A percentile compares a stretch with the other conserved stretches of the same genome.
Evolutionary conservation across 208 protist genomes (phyloP).

Genomic region (Leishmania turanica): DNA sequence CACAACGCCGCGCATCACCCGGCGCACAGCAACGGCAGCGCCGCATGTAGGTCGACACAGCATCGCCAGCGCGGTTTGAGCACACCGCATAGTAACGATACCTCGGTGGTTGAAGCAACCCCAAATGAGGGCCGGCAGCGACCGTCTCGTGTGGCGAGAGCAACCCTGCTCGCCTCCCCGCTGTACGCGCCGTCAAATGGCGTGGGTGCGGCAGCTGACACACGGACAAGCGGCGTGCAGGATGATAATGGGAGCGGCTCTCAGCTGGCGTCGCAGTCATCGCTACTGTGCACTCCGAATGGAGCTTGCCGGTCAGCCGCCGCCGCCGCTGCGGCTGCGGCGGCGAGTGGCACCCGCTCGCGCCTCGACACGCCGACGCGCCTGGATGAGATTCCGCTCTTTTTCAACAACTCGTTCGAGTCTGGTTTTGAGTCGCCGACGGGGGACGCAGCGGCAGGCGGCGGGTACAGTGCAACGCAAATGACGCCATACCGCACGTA

Average conservation of each 20-base stretch:
- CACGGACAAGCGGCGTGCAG: background rate
- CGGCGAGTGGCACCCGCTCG: slow-evolving; percentile 3
- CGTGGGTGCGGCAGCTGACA: background rate
- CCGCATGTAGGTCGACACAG: slow-evolving; percentile 9
- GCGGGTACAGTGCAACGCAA: background rate
- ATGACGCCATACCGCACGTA: slow-evolving; percentile 14
- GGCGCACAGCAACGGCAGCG: background rate
- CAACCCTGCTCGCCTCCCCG: slow-evolving; percentile 4
- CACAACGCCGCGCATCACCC: slow-evolving; percentile 10
- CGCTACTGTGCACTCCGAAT: slow-evolving; percentile 28
- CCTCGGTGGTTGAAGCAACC: background rate
- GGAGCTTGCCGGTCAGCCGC: slow-evolving; percentile 17
- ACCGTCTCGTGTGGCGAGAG: background rate
- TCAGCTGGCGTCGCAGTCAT: slow-evolving; percentile 1
- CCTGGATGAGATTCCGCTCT: slow-evolving; percentile 27
- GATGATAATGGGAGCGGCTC: background rate
- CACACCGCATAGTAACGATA: background rate
- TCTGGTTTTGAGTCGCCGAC: slow-evolving; percentile 24
- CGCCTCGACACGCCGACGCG: slow-evolving; percentile 23
- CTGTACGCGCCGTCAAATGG: slow-evolving; percentile 5
- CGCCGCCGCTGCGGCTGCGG: slow-evolving; percentile 5
- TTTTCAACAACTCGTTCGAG: slow-evolving; percentile 35
- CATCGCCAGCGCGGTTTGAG: slow-evolving; percentile 11
- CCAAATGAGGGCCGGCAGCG: slow-evolving; percentile 6
- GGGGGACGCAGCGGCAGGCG: background rate